Conservation (phyloP, 768 basidiomycete species). For the Auricularia auricula-judae region DNA sequence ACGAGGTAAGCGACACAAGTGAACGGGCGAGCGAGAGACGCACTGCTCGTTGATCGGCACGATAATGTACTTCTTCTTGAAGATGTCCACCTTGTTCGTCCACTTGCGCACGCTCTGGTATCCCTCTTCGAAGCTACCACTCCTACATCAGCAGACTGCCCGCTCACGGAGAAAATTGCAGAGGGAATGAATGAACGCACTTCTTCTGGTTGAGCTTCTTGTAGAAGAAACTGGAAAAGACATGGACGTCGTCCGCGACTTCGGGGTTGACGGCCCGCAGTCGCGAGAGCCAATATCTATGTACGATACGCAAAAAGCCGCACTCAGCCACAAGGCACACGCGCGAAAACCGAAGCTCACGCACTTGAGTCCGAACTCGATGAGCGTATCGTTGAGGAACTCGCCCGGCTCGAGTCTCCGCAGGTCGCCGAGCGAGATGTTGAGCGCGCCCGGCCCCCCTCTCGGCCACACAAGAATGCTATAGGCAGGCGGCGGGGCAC, state of each 20-base stretch:
- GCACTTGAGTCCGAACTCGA: conserved; percentile 92
- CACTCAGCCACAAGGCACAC: neutral
- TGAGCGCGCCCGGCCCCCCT: conserved; percentile 60
- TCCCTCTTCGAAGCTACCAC: conserved; percentile 41
- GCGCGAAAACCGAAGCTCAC: conserved; percentile 15
- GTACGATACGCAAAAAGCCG: conserved; percentile 1
- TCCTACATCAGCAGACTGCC: conserved; percentile 9
- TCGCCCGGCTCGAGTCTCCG: conserved; percentile 65
- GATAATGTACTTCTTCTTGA: conserved; percentile 84
- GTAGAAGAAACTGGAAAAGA: conserved; percentile 98
- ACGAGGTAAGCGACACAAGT: neutral
- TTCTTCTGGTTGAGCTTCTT: conserved; percentile 75
- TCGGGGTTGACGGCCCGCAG: conserved; percentile 42
- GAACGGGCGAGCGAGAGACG: conserved; percentile 12
- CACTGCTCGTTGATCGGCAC: conserved; percentile 97
- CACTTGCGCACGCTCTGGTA: conserved; percentile 87
- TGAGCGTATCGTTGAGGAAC: conserved; percentile 91
- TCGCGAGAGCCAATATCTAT: conserved; percentile 58
- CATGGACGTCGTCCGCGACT: conserved; percentile 63
- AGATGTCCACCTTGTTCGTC: conserved; percentile 83
- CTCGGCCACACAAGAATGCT: conserved; percentile 75
- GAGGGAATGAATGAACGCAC: conserved; percentile 24
- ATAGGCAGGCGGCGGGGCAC: neutral
- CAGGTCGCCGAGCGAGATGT: conserved; percentile 70
- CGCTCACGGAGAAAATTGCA: neutral